phyloP scores from a whole-genome alignment of 768 basidiomycete genomes.

The Trichaptum fuscoviolaceum region DNA sequence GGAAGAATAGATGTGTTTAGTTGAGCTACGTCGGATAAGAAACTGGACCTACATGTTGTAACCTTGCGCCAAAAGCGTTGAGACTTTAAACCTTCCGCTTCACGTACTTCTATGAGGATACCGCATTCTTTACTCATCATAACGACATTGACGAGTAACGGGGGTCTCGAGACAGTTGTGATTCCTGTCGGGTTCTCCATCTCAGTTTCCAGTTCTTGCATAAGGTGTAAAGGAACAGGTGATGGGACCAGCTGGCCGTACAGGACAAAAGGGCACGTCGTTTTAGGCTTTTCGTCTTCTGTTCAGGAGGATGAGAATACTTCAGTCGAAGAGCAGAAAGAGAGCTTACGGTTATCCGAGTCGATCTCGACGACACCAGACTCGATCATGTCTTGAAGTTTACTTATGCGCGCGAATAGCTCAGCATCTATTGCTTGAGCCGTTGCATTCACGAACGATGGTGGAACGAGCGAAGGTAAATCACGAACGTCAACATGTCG shows the following conservation, averaged over 20 bases:
- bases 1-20: slow-evolving; percentile 10
- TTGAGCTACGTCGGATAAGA: slow-evolving; percentile 1
- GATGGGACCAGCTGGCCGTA: slow-evolving; percentile 60
- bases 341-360: slow-evolving; percentile 13
- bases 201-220: slow-evolving; percentile 72
- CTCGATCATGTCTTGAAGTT: slow-evolving; percentile 58
- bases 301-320: slow-evolving; percentile 3
- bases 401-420: slow-evolving; percentile 50
- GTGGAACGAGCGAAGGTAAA: slow-evolving; percentile 63
- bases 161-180: slow-evolving; percentile 51
- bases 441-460: slow-evolving; percentile 48
- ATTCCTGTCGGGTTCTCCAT: slow-evolving; percentile 70
- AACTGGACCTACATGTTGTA: slow-evolving; percentile 35
- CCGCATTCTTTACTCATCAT: slow-evolving; percentile 80
- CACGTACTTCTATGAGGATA: slow-evolving; percentile 58
- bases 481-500: slow-evolving; percentile 58
- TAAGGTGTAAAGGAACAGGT: slow-evolving; percentile 43
- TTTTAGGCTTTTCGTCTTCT: slow-evolving; percentile 43
- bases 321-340: neutral
- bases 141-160: slow-evolving; percentile 55
- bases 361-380: slow-evolving; percentile 58
- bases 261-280: slow-evolving; percentile 60
- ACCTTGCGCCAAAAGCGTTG: slow-evolving; percentile 39
- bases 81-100: slow-evolving; percentile 64
- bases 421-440: slow-evolving; percentile 55